Conservation (phyloP, 2,329 filamentous ascomycete genomes). For the Calonectria pteridis region DNA sequence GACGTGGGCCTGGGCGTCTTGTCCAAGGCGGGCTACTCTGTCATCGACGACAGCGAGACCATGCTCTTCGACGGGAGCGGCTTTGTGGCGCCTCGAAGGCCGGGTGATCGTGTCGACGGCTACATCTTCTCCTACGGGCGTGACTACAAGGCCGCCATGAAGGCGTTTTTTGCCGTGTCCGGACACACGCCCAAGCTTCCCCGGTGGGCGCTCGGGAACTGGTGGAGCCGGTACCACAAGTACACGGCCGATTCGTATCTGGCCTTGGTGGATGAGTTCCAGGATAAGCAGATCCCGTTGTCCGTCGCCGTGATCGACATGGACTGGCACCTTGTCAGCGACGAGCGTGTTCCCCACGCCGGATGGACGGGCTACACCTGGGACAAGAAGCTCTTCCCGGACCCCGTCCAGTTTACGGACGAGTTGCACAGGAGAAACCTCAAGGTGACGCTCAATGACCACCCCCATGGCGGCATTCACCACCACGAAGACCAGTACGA, state of each 20-base stretch:
- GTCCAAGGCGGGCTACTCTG: constrained; percentile 63
- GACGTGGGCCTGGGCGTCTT: constrained; percentile 64
- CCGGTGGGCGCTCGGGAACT: constrained; percentile 71
- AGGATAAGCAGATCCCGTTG: constrained; percentile 63
- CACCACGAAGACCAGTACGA: constrained; percentile 68
- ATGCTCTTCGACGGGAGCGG: constrained; percentile 69
- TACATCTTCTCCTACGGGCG: constrained; percentile 72
- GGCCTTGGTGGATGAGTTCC: constrained; percentile 68
- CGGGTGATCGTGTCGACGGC: constrained; percentile 65
- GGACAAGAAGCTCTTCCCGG: constrained; percentile 64
- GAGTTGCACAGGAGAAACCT: constrained; percentile 65
- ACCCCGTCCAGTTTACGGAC: constrained; percentile 64
- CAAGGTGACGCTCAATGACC: constrained; percentile 70
- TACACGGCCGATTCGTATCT: constrained; percentile 69
- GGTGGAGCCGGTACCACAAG: constrained; percentile 74
- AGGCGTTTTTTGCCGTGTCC: constrained; percentile 66
- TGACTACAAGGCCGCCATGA: constrained; percentile 67
- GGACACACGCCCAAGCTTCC: constrained; percentile 68
- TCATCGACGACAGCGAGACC: constrained; percentile 65
- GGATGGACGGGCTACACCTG: constrained; percentile 69
- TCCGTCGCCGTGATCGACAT: constrained; percentile 73
- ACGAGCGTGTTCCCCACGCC: constrained; percentile 37
- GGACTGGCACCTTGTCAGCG: constrained; percentile 69
- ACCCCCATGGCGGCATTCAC: constrained; percentile 71
- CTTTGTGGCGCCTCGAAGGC: constrained; percentile 62